Evolutionary conservation across 169 alveolate species (phyloP).

Genomic region (Plasmodium berghei): DNA sequence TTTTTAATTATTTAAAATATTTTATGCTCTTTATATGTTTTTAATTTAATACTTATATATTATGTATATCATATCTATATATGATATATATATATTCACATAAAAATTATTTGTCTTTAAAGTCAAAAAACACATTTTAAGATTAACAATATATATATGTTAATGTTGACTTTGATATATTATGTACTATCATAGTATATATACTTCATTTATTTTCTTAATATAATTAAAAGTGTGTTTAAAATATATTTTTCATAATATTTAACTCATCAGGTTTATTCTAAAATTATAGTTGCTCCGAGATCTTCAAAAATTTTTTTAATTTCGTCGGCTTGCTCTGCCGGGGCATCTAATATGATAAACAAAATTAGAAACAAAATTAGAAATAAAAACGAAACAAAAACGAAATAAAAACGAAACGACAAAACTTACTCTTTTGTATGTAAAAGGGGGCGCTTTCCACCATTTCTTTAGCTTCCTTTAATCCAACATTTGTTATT

Average conservation of each 20-base stretch:
- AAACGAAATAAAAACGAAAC: not conserved
- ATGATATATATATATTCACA: too few relatives aligned
- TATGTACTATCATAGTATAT: too few relatives aligned
- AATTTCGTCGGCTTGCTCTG: conserved; percentile 86
- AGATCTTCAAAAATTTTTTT: conserved; percentile 84
- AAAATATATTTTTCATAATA: conserved; percentile 8
- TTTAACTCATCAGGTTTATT: conserved; percentile 43
- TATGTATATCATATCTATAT: too few relatives aligned
- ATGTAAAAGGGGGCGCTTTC: conserved; percentile 86
- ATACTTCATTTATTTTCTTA: not conserved
- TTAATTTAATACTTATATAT: too few relatives aligned
- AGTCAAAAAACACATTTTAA: too few relatives aligned
- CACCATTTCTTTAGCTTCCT: conserved; percentile 89
- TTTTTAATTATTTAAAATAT: too few relatives aligned
- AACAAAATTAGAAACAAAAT: too few relatives aligned
- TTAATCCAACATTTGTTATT: conserved; percentile 84
- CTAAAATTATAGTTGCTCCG: conserved; percentile 86
- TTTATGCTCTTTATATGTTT: too few relatives aligned
- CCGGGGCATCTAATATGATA: conserved; percentile 80
- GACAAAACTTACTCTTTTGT: conserved; percentile 77
- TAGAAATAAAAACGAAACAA: not conserved
- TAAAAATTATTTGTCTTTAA: too few relatives aligned
- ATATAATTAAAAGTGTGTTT: not conserved
- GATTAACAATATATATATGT: too few relatives aligned
- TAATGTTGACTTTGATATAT: too few relatives aligned